These are phyloP conservation scores for Rhizopogon sp. DNA, from an alignment of 768 basidiomycete species.

Conservation along the genomic window DNA sequence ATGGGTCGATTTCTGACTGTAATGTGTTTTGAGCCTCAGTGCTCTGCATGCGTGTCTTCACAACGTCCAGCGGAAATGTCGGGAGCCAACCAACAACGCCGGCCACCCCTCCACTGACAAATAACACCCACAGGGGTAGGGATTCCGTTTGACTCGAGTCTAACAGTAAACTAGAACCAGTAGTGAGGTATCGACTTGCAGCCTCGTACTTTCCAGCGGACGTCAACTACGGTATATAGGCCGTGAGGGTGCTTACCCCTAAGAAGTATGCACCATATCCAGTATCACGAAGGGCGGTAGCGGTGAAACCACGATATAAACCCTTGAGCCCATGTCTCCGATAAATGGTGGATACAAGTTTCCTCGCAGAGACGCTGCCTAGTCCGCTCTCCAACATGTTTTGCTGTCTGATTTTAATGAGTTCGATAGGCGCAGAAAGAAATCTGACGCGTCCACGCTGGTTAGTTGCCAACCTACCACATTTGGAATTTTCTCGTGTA, in stretches of 20 bases:
- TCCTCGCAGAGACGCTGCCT: constrained; percentile 39
- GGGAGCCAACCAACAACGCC: constrained; percentile 73
- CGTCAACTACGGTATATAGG: background rate
- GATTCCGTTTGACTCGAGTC: constrained; percentile 37
- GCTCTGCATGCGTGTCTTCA: constrained; percentile 87
- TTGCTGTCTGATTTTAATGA: constrained; percentile 85
- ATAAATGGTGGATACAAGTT: constrained; percentile 54
- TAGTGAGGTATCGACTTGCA: constrained; percentile 46
- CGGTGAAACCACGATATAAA: constrained; percentile 70
- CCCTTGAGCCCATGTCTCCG: constrained; percentile 53
- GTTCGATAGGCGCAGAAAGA: constrained; percentile 78
- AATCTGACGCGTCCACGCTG: constrained; percentile 36
- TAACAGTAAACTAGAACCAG: constrained; percentile 32
- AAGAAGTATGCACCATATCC: constrained; percentile 87
- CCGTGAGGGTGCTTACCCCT: constrained; percentile 40
- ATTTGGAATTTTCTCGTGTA: background rate
- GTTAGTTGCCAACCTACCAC: background rate
- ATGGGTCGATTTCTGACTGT: constrained; percentile 38
- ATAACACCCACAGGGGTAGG: constrained; percentile 50
- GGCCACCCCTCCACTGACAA: constrained; percentile 72
- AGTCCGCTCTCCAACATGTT: constrained; percentile 32
- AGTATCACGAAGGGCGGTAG: constrained; percentile 71
- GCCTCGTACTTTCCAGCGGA: constrained; percentile 51
- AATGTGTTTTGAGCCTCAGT: constrained; percentile 6
- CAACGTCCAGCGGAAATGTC: constrained; percentile 86